Evolutionary conservation across 2,329 filamentous ascomycete species (phyloP), one percentile per base, ranked within the genome.

Genomic region (Verticillium nubilum): DNA sequence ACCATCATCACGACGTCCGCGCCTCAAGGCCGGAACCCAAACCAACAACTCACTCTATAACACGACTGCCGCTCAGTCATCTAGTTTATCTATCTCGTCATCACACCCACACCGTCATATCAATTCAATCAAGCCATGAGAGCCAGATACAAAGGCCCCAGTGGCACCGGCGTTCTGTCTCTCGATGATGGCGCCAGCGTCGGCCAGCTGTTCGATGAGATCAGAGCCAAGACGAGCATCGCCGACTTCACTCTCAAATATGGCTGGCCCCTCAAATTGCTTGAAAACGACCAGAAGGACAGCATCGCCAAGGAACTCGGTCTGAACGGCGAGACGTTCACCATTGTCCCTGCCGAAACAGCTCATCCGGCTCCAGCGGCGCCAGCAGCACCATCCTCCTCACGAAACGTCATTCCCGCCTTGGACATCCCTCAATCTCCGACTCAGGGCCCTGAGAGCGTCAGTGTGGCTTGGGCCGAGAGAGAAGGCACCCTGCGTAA

Each of bases 231-330:
- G 67, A 91, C 90, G 1, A 83, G 83, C 4, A 79, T 94, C 17
- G 68, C 79, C 6, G 78, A 80, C 15, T 92, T 94, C 68, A 84
- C 89, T 52, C 78, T 96, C 63, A 97, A 95, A 78, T 91, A 89
- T 74, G 92, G 92, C 35, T 96, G 90, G 67, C 94, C 94, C 1
- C 87, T 91, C 26, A 86, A 88, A 68, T 78, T 85, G 0, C 80
- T 98, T 17, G 80, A 86, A 35, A 76, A 88, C 10, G 80, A 83
- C 29, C 78, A 84, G 60, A 71, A 74, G 64, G 68, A 72, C 71
- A 31, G 82, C 75, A 63, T 76, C 67, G 63, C 82, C 84, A 67
- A 78, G 70, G 77, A 73, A 25, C 73, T 79, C 13, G 79, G 75
- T 50, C 76, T 81, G 50, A 77, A 78, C 61, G 78, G 77, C 53